Evolutionary conservation across 805 yeast genomes (phyloP), one percentile per base, ranked within the genome.

Genomic region (Starmerella tilneyi): DNA sequence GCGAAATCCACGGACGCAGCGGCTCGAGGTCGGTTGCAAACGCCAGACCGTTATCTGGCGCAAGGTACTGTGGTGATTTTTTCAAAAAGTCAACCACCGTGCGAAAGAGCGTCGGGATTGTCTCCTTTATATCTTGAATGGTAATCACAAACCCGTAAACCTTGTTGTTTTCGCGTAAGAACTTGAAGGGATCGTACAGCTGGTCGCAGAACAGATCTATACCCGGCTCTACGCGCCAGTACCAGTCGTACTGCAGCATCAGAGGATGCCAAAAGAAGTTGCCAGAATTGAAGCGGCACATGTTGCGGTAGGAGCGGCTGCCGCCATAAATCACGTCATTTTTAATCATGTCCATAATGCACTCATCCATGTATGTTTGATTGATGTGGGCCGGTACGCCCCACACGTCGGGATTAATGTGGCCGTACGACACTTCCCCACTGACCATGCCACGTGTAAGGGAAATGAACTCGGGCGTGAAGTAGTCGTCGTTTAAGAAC

Each of bases 271-370:
- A 75, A 67, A 76, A 89, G 66, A 92, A 92, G 61, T 72, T 83
- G 0, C 97, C 96, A 2, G 94, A 81, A 60, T 92, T 89, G 67
- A 81, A 89, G 30, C 95, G 73, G 63, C 97, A 92, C 97, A 92
- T 92, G 63, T 89, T 88, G 59, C 96, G 74, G 58, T 82, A 82
- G 1, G 84, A 76, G 52, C 66, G 61, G 1, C 82, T 75, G 24
- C 66, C 72, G 1, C 85, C 89, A 59, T 82, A 82, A 1, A 81
- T 63, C 7, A 82, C 74, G 3, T 71, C 68, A 9, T 69, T 60
- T 13, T 68, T 67, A 15, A 60, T 63, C 67, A 73, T 65, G 1
- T 72, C 60, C 13, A 64, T 61, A 48, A 79, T 55, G 26, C 70
- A 63, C 49, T 70, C 68, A 19, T 73, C 68, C 58, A 76, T 73